Evolutionary conservation across 2,329 filamentous ascomycete genomes (phyloP).

Genomic region (Cytospora paraplurivora): DNA sequence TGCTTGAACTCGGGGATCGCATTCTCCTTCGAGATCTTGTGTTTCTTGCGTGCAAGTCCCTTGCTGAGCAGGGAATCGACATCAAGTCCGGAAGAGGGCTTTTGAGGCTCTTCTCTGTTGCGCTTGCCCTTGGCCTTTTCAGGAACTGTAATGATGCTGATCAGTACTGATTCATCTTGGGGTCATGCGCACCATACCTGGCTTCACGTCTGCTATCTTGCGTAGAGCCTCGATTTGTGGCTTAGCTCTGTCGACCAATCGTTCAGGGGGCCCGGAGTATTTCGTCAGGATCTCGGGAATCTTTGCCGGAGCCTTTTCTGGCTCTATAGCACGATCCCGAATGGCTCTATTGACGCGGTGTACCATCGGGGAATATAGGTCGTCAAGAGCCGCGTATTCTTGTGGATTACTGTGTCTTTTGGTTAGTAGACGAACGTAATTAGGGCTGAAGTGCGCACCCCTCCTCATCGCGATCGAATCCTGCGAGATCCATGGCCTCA

Average conservation of each 20-base stretch:
- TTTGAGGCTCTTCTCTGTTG: slow-evolving; percentile 66
- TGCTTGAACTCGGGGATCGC: slow-evolving; percentile 91
- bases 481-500: slow-evolving; percentile 85
- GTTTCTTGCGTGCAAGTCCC: slow-evolving; percentile 33
- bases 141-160: slow-evolving; percentile 57
- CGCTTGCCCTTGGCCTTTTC: slow-evolving; percentile 76
- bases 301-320: slow-evolving; percentile 63
- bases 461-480: slow-evolving; percentile 71
- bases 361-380: slow-evolving; percentile 81
- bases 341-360: slow-evolving; percentile 88
- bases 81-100: slow-evolving; percentile 88
- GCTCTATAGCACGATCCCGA: slow-evolving; percentile 76
- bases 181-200: slow-evolving; percentile 54
- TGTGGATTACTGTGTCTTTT: slow-evolving; percentile 38
- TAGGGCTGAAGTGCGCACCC: slow-evolving; percentile 52
- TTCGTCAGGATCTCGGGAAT: slow-evolving; percentile 67
- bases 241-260: slow-evolving; percentile 61
- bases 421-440: not conserved
- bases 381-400: slow-evolving; percentile 78
- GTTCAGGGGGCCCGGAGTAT: slow-evolving; percentile 71
- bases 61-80: slow-evolving; percentile 74
- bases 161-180: not conserved
- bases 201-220: slow-evolving; percentile 76
- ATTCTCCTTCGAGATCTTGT: slow-evolving; percentile 62
- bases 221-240: slow-evolving; percentile 65